Evolutionary conservation across 495 filamentous ascomycete genomes (phyloP).

Genomic region (Talaromyces stipitatus): DNA sequence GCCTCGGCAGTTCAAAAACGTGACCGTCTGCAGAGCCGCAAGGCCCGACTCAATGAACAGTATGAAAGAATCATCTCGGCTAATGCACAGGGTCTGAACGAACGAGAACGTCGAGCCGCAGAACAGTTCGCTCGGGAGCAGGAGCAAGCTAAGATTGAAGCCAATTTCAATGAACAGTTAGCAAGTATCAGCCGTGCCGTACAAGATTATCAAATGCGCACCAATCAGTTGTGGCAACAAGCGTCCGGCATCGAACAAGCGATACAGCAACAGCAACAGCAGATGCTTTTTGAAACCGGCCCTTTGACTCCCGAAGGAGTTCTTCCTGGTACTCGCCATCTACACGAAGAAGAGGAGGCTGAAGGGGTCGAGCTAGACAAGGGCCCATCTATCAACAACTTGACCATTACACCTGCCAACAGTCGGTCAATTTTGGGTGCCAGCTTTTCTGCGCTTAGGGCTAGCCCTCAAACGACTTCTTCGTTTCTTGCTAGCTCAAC

Average conservation of each 20-base stretch:
- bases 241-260: conserved; percentile 38
- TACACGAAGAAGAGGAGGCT: conserved; percentile 18
- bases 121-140: conserved; percentile 59
- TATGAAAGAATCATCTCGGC: conserved; percentile 69
- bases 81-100: conserved; percentile 66
- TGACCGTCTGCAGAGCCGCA: conserved; percentile 69
- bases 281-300: conserved; percentile 36
- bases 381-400: conserved; percentile 11
- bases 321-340: conserved; percentile 38
- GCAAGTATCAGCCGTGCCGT: conserved; percentile 34
- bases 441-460: conserved; percentile 29
- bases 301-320: conserved; percentile 43
- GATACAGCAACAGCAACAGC: conserved; percentile 34
- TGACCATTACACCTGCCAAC: conserved; percentile 25
- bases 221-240: conserved; percentile 42
- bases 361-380: conserved; percentile 1
- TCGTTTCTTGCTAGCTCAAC: conserved; percentile 25
- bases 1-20: conserved; percentile 60
- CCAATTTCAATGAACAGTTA: conserved; percentile 38
- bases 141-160: conserved; percentile 53
- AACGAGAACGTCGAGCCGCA: conserved; percentile 62
- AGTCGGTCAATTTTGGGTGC: conserved; percentile 32
- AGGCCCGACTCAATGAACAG: conserved; percentile 69
- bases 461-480: conserved; percentile 33
- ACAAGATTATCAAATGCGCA: conserved; percentile 40